Conservation (phyloP, 208 protist genomes). For the Acanthamoeba sp. region DNA sequence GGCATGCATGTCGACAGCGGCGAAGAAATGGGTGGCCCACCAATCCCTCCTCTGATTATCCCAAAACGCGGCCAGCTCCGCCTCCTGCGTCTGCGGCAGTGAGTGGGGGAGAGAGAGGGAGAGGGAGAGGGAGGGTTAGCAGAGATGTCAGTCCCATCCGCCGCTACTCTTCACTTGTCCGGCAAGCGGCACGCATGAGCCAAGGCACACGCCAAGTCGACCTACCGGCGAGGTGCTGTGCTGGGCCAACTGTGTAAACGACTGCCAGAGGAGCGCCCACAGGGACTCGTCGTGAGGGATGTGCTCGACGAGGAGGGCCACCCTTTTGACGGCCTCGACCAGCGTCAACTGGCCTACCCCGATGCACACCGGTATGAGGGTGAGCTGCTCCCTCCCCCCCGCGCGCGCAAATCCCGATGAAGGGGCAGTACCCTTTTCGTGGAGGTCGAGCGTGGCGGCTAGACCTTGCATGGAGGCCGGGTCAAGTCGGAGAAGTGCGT, state of each 20-base stretch:
- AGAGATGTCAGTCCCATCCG: too few relatives aligned
- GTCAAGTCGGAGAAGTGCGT: background rate
- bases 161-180: background rate
- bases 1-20: too few relatives aligned
- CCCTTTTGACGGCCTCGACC: background rate
- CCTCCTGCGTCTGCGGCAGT: background rate
- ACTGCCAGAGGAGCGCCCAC: background rate
- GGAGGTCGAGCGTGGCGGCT: background rate
- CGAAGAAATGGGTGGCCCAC: slow-evolving; percentile 18
- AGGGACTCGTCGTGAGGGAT: background rate
- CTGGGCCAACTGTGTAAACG: background rate
- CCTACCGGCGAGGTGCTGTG: too few relatives aligned
- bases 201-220: too few relatives aligned
- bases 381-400: too few relatives aligned
- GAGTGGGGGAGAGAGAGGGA: too few relatives aligned
- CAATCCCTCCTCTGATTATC: background rate
- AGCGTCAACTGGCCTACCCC: background rate
- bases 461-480: background rate
- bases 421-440: background rate
- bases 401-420: too few relatives aligned
- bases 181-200: too few relatives aligned
- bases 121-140: too few relatives aligned
- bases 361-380: background rate
- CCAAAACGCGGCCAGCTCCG: background rate
- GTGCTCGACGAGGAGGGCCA: background rate